Evolutionary conservation across 768 basidiomycete genomes (phyloP).

Genomic region (Hygrophoropsis aurantiaca): DNA sequence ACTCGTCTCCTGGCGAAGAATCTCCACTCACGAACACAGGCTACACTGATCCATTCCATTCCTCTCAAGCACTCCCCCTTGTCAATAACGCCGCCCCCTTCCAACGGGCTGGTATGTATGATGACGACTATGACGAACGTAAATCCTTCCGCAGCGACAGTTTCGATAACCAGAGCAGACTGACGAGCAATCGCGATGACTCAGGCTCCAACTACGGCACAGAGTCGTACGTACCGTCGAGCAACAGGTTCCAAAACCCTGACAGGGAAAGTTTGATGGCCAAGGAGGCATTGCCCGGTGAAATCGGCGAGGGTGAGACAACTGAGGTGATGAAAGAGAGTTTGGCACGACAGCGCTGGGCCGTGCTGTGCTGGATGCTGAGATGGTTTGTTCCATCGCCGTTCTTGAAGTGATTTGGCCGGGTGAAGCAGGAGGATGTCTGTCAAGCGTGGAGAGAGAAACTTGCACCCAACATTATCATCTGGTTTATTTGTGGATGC

Average conservation of each 20-base stretch:
- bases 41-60: conserved; percentile 53
- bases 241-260: conserved; percentile 92
- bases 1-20: conserved; percentile 48
- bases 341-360: conserved; percentile 83
- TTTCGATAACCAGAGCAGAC: conserved; percentile 74
- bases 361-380: conserved; percentile 80
- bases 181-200: conserved; percentile 78
- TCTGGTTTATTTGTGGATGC: conserved; percentile 90
- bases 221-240: conserved; percentile 90
- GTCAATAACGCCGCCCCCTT: conserved; percentile 82
- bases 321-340: conserved; percentile 85
- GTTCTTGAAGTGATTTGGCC: conserved; percentile 67
- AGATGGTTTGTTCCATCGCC: conserved; percentile 90
- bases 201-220: conserved; percentile 81
- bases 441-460: conserved; percentile 98
- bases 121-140: conserved; percentile 77
- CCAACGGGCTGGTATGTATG: conserved; percentile 72
- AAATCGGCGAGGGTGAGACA: conserved; percentile 85
- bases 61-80: conserved; percentile 78
- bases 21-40: conserved; percentile 33
- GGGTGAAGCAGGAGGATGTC: conserved; percentile 94
- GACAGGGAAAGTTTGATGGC: conserved; percentile 72
- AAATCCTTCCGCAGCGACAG: conserved; percentile 76
- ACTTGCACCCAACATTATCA: conserved; percentile 89
- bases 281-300: conserved; percentile 83